These are phyloP conservation scores for Floccularia luteovirens DNA, from an alignment of 768 basidiomycete genomes.

Conservation along the genomic window DNA sequence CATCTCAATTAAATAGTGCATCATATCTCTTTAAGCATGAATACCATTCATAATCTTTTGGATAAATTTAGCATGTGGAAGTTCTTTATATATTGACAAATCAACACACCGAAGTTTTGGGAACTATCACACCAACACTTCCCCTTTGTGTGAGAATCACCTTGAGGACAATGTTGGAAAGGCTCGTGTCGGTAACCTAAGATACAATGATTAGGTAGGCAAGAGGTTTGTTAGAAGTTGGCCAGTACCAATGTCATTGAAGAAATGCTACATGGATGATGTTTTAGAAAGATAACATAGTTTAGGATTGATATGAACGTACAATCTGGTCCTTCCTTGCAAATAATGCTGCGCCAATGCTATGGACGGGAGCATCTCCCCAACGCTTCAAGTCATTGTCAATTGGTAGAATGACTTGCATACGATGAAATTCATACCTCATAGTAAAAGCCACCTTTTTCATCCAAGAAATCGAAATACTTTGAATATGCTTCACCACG, in stretches of 20 bases:
- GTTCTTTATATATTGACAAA: background rate
- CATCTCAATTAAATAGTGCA: slow-evolving; percentile 34
- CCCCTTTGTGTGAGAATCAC: slow-evolving; percentile 63
- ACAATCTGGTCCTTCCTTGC: slow-evolving; percentile 80
- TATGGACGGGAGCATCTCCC: slow-evolving; percentile 91
- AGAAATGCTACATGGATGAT: slow-evolving; percentile 60
- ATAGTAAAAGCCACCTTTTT: slow-evolving; percentile 82
- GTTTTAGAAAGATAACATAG: slow-evolving; percentile 3
- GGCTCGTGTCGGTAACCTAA: slow-evolving; percentile 78
- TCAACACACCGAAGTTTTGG: slow-evolving; percentile 63
- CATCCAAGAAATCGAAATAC: slow-evolving; percentile 79
- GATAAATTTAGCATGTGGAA: slow-evolving; percentile 4
- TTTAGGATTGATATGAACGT: slow-evolving; percentile 8
- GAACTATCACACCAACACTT: slow-evolving; percentile 81
- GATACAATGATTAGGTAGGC: background rate
- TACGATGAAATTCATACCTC: slow-evolving; percentile 42
- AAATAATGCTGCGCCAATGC: slow-evolving; percentile 86
- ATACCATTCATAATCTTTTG: slow-evolving; percentile 75
- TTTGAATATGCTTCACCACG: slow-evolving; percentile 72
- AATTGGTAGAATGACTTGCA: background rate
- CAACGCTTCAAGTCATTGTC: slow-evolving; percentile 51
- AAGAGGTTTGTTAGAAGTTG: background rate
- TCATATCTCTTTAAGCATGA: slow-evolving; percentile 82
- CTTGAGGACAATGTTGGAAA: slow-evolving; percentile 88
- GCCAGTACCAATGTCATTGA: slow-evolving; percentile 74